These are phyloP conservation scores for Tricholoma bakamatsutake DNA, from an alignment of 768 basidiomycete genomes.

Conservation along the genomic window DNA sequence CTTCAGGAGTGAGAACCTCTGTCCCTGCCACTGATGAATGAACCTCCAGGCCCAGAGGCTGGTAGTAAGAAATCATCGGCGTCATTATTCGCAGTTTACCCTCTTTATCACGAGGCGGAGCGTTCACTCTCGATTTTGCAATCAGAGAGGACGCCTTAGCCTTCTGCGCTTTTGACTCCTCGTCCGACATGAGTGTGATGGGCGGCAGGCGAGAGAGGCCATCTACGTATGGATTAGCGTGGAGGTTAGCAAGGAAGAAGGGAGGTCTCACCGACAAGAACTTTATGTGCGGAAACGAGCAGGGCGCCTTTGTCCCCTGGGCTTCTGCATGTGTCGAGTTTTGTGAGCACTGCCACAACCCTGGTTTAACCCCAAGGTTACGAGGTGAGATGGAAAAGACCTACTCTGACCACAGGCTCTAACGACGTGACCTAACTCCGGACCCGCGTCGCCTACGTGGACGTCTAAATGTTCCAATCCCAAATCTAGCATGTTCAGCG, in stretches of 20 bases:
- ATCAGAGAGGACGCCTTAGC: constrained; percentile 14
- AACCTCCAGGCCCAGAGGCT: not conserved
- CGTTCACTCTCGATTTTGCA: constrained; percentile 8
- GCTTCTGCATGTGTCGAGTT: constrained; percentile 37
- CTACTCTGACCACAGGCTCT: constrained; percentile 72
- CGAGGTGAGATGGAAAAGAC: constrained; percentile 17
- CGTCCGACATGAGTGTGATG: constrained; percentile 66
- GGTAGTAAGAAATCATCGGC: constrained; percentile 2
- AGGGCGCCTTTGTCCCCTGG: constrained; percentile 78
- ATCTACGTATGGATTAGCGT: constrained; percentile 36
- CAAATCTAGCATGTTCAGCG: constrained; percentile 87
- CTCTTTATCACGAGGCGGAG: constrained; percentile 17
- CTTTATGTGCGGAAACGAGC: constrained; percentile 79
- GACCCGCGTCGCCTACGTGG: constrained; percentile 52
- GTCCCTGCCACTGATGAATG: not conserved
- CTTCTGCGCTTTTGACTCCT: constrained; percentile 26
- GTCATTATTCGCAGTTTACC: constrained; percentile 15
- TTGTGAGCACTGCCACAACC: constrained; percentile 25
- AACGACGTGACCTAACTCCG: constrained; percentile 58
- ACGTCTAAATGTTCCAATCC: constrained; percentile 86
- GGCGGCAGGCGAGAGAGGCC: constrained; percentile 71
- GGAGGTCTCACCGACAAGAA: constrained; percentile 71
- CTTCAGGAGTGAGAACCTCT: not conserved
- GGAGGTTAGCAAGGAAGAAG: not conserved
- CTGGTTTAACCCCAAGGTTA: not conserved